Base-by-base conservation (phyloP, 2,329 filamentous ascomycete species). In the Ilyonectria sp. region DNA sequence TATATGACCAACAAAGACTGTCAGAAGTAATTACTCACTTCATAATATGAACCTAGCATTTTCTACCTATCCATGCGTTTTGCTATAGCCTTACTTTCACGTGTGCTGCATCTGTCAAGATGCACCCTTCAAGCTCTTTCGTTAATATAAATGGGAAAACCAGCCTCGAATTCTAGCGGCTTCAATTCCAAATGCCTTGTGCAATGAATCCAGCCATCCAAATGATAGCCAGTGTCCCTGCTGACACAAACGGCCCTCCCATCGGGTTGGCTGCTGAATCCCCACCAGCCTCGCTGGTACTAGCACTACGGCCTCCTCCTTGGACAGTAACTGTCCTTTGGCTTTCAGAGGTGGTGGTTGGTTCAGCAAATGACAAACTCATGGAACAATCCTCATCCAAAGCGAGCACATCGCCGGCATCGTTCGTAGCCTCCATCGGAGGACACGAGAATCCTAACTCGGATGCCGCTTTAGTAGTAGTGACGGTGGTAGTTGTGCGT, bases 361-460 rank as follows among this genome's bases (percentile, higher is more conserved):
- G 47, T 15, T 43, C 29, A n/a, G 49, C 58, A 9, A 43, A 33
- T 15, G 47, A 53, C 49, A 60, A 15, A 19, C 47, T 29, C 47
- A 60, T 13, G 2, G 47, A 50, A 21, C 58, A 60, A 21, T 54
- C 49, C 17, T 53, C 49, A n/a, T 44, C 49, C 23, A 60, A 33
- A 13, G 58, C 50, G 17, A 60, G 43, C 6, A 60, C 58, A 10
- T 60, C 58, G 17, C 58, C 58, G 9, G 33, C 58, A 44, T 53
- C 37, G 11, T 60, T 60, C 2, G 58, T 60, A 13, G 26, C 58
- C 13, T 53, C 58, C 58, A 60, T 60, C 6, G 37, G 31, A 5
- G 58, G 58, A 19, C 58, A 60, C 23, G 47, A 53, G 47, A 60
- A 60, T 17, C 49, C 49, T 9, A 53, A 8, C 7, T 60, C 58